Evolutionary conservation across 768 basidiomycete species (phyloP).

Genomic region (Serendipita sp.): DNA sequence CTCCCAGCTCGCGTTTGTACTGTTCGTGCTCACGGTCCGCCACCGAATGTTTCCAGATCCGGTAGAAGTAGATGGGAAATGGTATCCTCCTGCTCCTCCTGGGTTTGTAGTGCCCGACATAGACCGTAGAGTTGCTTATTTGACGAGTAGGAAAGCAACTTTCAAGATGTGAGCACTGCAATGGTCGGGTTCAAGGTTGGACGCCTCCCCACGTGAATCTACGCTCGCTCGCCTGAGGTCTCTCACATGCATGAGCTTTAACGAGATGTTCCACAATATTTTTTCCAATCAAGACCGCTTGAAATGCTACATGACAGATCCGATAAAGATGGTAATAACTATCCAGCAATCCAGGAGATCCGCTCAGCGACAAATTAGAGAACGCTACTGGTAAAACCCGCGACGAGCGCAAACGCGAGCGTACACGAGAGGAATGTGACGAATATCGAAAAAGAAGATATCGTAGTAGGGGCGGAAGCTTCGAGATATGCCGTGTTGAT

Average conservation of each 20-base stretch:
- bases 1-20: not conserved
- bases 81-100: not conserved
- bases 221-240: too few species aligned
- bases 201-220: not conserved
- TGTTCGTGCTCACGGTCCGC: not conserved
- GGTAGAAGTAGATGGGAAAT: not conserved
- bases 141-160: not conserved
- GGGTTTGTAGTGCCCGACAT: not conserved
- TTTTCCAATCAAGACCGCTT: too few species aligned
- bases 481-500: slow-evolving; percentile 4
- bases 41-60: not conserved
- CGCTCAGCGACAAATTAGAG: too few species aligned
- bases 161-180: not conserved
- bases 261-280: too few species aligned
- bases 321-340: too few species aligned
- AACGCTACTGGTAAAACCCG: too few species aligned
- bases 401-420: too few species aligned
- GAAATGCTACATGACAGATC: too few species aligned
- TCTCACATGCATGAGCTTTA: too few species aligned
- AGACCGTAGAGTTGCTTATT: not conserved
- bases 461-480: not conserved
- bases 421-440: too few species aligned
- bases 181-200: not conserved
- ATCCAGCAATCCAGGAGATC: too few species aligned
- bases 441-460: too few species aligned